Evolutionary conservation across 495 filamentous ascomycete genomes (phyloP), one percentile per base, ranked within the genome.

Genomic region (Talaromyces trachyspermus): DNA sequence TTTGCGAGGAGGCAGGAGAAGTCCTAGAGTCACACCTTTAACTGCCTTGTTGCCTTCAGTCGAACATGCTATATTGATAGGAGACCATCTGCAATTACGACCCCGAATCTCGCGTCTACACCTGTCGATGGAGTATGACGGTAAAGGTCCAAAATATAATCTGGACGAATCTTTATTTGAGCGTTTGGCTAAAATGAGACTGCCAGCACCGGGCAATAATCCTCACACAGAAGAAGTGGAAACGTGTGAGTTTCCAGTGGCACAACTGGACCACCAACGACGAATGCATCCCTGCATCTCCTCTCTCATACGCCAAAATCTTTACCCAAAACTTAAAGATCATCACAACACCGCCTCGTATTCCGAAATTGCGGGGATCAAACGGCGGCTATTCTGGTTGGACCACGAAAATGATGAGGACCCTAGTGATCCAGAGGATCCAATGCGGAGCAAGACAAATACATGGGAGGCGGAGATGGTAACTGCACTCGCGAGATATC

Each of bases 241-340:
- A 81, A 1, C 84, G 85, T 59, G 80, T 85, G 56, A 62, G 81
- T 12, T 62, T 84, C 76, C 82, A 5, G 66, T 75, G 41, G 68
- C 68, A 43, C 70, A 68, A 8, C 66, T 88, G 2, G 65, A 80
- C 26, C 73, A 74, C 10, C 85, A 90, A 54, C 67, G 85, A 22
- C 72, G 85, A 22, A 90, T 89, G 85, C 80, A 84, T 57, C 84
- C 86, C 12, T 73, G 65, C 0, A 82, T 89, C 36, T 71, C 83
- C 3, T 54, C 71, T 5, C 64, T 84, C 1, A 57, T 83, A 23
- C 69, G 81, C 4, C 60, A 64, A 5, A 78, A 80, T 0, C 51
- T 84, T 0, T 91, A 92, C 55, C 80, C 85, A 0, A 49, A 66
- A 4, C 62, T 92, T 0, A 29, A 76, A 43, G 85, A 88, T 54